These are phyloP conservation scores for Lunasporangiospora selenospora DNA, from an alignment of 192 early-diverging fungal genomes.

Conservation along the genomic window DNA sequence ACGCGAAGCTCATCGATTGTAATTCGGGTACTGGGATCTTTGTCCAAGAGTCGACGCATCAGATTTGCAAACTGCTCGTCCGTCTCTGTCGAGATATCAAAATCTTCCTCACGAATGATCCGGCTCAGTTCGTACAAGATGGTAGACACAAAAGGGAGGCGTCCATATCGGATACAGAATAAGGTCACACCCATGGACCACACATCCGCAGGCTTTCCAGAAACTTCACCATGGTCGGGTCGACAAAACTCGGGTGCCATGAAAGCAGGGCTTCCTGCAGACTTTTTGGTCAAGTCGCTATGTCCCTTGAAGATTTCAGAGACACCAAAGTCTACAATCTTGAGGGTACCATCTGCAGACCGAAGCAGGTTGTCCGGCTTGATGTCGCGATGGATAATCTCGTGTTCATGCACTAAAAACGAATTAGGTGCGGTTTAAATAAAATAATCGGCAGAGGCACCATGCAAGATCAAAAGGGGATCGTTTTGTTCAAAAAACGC, in stretches of 20 bases:
- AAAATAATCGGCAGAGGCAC: no score
- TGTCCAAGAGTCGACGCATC: conserved; percentile 76
- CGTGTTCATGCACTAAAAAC: conserved; percentile 91
- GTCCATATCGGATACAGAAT: conserved; percentile 82
- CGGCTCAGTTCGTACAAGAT: conserved; percentile 55
- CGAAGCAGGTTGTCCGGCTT: conserved; percentile 96
- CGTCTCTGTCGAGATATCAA: conserved; percentile 76
- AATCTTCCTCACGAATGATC: conserved; percentile 47
- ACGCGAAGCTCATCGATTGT: conserved; percentile 72
- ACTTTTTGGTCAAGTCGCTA: conserved; percentile 74
- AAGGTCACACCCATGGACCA: conserved; percentile 93
- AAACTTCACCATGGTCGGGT: conserved; percentile 73
- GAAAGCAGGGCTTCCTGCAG: conserved; percentile 91
- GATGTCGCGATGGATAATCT: conserved; percentile 91
- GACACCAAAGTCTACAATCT: conserved; percentile 98
- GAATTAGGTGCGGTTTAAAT: no score
- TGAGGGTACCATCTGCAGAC: conserved; percentile 78
- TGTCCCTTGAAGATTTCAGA: conserved; percentile 86
- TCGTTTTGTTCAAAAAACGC: neutral
- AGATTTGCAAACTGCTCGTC: conserved; percentile 57
- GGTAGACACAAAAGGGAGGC: conserved; percentile 76
- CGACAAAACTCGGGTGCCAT: conserved; percentile 72
- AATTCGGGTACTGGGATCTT: conserved; percentile 79
- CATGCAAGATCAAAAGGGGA: neutral
- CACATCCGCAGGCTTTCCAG: conserved; percentile 82